Evolutionary conservation across 2,329 filamentous ascomycete species (phyloP), one percentile per base, ranked within the genome.

Genomic region (Stagonosporopsis chrysanthemi): DNA sequence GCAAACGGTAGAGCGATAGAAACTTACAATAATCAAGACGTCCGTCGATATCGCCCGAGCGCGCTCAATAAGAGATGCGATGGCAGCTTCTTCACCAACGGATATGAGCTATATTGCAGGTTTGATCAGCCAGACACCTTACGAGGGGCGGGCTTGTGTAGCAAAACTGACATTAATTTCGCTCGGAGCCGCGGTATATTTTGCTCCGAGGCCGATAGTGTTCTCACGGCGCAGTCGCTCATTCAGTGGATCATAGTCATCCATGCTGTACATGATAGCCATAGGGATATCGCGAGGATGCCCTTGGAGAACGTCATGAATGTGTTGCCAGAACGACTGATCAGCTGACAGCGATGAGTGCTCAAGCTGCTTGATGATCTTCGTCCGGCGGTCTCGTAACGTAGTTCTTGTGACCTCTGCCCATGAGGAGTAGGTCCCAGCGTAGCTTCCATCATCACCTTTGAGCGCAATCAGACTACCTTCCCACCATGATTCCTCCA

Each of bases 401-500:
- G 35, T 41, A 2, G 17, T 51, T 12, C 42, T 38, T 3, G 53
- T 56, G 4, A 33, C 22, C n/a, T 56, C 53, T 15, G 35, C 31
- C 53, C 53, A 56, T 4, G 53, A 50, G 15, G 42, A 56, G 28
- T 56, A 47, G 12, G 36, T 36, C n/a, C 53, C 53, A 22, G 41
- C 53, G 29, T 56, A 38, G 11, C 15, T n/a, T n/a, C 53, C 53
- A 5, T 39, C 5, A 42, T 51, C 46, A 38, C 51, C 36, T 19
- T 40, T 56, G 15, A 56, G 53, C n/a, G 47, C 23, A 15, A 45
- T 24, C 15, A 56, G 46, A 19, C 41, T 29, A 4, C 41, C 41
- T 33, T 56, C 47, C 53, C 53, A 56, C 46, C 46, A 56, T 0
- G 46, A 51, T 29, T 56, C 53, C 28, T 56, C 53, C 3, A 56